phyloP scores from a whole-genome alignment of 345 rosid genomes.

The Murraya paniculata region DNA sequence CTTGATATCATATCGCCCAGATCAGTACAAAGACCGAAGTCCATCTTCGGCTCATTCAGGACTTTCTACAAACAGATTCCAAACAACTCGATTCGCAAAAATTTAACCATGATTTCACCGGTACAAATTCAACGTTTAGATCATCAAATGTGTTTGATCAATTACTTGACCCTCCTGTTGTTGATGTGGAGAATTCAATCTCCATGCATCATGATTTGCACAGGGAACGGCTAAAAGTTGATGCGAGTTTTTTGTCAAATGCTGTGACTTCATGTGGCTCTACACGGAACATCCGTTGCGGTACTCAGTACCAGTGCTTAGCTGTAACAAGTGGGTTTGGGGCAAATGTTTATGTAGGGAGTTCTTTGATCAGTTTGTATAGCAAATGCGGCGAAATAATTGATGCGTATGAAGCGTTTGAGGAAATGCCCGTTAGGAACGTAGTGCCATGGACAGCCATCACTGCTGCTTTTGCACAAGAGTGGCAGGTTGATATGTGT shows the following conservation, averaged over 20 bases:
- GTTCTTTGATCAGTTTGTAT: slow-evolving; percentile 55
- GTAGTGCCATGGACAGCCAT: slow-evolving; percentile 84
- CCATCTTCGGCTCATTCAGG: slow-evolving; percentile 59
- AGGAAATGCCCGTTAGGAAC: slow-evolving; percentile 76
- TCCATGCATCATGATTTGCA: neutral
- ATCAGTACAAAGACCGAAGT: slow-evolving; percentile 18
- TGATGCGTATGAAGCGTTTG: slow-evolving; percentile 52
- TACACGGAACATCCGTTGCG: slow-evolving; percentile 38
- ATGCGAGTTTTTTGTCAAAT: slow-evolving; percentile 49
- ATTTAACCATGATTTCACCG: slow-evolving; percentile 8
- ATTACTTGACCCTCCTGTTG: slow-evolving; percentile 14
- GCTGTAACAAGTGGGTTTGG: slow-evolving; percentile 54
- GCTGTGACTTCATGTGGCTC: slow-evolving; percentile 58
- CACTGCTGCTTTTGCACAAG: slow-evolving; percentile 77
- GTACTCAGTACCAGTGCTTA: slow-evolving; percentile 56
- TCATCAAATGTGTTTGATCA: slow-evolving; percentile 32
- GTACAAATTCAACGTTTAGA: slow-evolving; percentile 14
- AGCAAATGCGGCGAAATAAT: slow-evolving; percentile 41
- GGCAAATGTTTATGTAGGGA: slow-evolving; percentile 68
- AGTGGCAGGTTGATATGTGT: slow-evolving; percentile 56
- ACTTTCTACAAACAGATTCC: slow-evolving; percentile 38
- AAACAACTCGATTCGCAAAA: slow-evolving; percentile 13
- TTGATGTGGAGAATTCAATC: slow-evolving; percentile 17
- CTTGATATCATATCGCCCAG: slow-evolving; percentile 44
- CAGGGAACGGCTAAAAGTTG: slow-evolving; percentile 17